Conservation (phyloP, 1,139 yeast genomes). For the Tardiomyces blankii region DNA sequence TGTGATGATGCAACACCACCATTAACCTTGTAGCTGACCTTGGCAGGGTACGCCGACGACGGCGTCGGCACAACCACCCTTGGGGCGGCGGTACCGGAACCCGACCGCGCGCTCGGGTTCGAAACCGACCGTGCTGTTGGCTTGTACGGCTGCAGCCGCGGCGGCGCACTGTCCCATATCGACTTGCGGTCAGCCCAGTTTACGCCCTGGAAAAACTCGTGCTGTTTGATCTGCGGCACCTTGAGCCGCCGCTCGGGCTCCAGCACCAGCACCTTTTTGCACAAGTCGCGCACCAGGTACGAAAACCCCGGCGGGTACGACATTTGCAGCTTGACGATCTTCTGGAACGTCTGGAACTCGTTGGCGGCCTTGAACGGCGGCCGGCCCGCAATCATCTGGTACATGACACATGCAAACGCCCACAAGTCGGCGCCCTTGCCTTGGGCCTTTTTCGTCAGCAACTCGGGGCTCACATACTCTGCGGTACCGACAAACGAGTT, state of each 20-base stretch:
- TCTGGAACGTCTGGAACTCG: conserved; percentile 89
- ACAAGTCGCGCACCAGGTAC: conserved; percentile 54
- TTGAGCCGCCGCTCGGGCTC: conserved; percentile 59
- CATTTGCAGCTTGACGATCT: conserved; percentile 74
- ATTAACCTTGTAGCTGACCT: not conserved
- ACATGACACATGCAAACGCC: conserved; percentile 93
- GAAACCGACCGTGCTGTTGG: conserved; percentile 22
- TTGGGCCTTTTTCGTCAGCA: conserved; percentile 68
- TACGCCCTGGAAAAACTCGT: conserved; percentile 58
- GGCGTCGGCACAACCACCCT: not conserved
- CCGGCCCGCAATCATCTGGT: conserved; percentile 85
- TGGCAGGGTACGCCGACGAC: conserved; percentile 1
- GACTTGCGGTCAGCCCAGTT: conserved; percentile 53
- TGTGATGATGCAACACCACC: not conserved
- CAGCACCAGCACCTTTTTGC: conserved; percentile 53
- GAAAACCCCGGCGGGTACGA: conserved; percentile 76
- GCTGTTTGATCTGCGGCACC: conserved; percentile 54
- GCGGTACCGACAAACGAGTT: conserved; percentile 89
- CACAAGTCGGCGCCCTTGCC: conserved; percentile 89
- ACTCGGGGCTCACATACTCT: conserved; percentile 83
- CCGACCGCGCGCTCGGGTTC: conserved; percentile 4
- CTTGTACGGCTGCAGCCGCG: conserved; percentile 67
- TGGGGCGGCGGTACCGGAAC: conserved; percentile 1
- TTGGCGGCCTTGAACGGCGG: conserved; percentile 98
- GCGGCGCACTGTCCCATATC: conserved; percentile 65